Evolutionary conservation across 2,329 filamentous ascomycete species (phyloP), one percentile per base, ranked within the genome.

Genomic region (Talaromyces verruculosus): DNA sequence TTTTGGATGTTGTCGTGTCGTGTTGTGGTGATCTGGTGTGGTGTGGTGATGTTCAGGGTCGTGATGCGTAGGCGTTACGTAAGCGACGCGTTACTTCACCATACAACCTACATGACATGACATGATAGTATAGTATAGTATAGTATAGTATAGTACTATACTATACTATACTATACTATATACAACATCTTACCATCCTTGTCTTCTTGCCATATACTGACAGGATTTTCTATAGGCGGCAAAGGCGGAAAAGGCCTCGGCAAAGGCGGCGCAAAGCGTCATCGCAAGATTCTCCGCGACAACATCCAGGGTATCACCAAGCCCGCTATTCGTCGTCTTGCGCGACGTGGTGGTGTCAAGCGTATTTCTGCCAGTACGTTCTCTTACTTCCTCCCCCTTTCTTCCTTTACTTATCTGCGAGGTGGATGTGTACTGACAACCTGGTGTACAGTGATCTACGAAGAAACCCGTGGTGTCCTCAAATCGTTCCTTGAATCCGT

Each of bases 291-390:
- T 88, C 87, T 97, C 82, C 93, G 94, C 84, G 94, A 97, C 91
- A 97, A 97, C 91, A 97, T 97, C 80, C 93, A 97, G 86, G 93
- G 93, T 84, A 97, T 98, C 81, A 98, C 93, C 79, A 98, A 98
- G 91, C 94, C 93, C 75, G 93, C 93, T 74, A 98, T 98, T 84
- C 91, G 93, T 76, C 93, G 94, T 96, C 93, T 98, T 80, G 93
- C 93, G 71, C 93, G 93, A 85, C 93, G 93, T 96, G 93, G 94
- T 81, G 93, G 93, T 93, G 93, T 97, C 87, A 97, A 97, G 92
- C 93, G 93, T 97, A 97, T 97, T 78, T 97, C 93, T 76, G 93
- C 93, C 80, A 96, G 65, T 66, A 17, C 28, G 65, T 63, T 22
- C 28, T n/a, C 5, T 8, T 30, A 30, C 5, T 13, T 11, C 30